A percentile compares a stretch with the other conserved stretches of the same genome.
phyloP scores from a whole-genome alignment of 2,329 filamentous ascomycete genomes.

The Parafenestella ontariensis region DNA sequence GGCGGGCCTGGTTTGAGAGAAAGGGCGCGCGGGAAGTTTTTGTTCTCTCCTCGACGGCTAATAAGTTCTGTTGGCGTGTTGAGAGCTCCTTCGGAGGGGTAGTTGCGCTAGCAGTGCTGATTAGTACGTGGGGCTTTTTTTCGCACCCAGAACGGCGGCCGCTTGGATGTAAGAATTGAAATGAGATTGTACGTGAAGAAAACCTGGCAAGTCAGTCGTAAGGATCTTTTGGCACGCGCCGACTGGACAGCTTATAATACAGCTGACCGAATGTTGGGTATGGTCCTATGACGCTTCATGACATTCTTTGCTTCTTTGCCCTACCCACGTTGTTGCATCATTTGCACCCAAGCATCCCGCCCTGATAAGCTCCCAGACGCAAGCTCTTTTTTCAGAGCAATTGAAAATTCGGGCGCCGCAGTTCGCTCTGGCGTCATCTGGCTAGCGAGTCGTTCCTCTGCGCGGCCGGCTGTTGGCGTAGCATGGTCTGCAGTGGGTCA shows the following conservation, averaged over 20 bases:
- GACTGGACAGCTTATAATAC: constrained; percentile 12
- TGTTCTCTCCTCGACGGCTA: constrained; percentile 21
- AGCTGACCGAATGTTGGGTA: constrained; percentile 16
- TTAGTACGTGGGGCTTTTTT: constrained; percentile 33
- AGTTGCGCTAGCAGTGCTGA: constrained; percentile 25
- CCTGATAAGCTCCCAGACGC: constrained; percentile 35
- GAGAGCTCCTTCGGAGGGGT: constrained; percentile 31
- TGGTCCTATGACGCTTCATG: constrained; percentile 12
- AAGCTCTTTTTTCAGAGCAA: constrained; percentile 24
- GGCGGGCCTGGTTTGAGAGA: constrained; percentile 9
- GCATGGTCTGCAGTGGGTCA: constrained; percentile 20
- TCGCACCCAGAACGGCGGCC: constrained; percentile 22
- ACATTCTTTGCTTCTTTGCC: constrained; percentile 29
- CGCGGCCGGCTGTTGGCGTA: constrained; percentile 35
- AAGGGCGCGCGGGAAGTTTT: constrained; percentile 28
- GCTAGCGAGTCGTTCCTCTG: constrained; percentile 17
- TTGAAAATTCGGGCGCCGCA: constrained; percentile 34
- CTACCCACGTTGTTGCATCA: constrained; percentile 33
- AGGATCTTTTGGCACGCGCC: constrained; percentile 7
- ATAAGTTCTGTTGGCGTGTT: constrained; percentile 33
- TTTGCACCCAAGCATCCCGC: constrained; percentile 28
- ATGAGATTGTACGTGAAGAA: constrained; percentile 16
- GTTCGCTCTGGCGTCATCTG: constrained; percentile 19
- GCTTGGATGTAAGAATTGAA: constrained; percentile 23
- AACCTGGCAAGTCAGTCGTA: constrained; percentile 9